Conservation (phyloP, 805 yeast species). For the Candida awuae region DNA sequence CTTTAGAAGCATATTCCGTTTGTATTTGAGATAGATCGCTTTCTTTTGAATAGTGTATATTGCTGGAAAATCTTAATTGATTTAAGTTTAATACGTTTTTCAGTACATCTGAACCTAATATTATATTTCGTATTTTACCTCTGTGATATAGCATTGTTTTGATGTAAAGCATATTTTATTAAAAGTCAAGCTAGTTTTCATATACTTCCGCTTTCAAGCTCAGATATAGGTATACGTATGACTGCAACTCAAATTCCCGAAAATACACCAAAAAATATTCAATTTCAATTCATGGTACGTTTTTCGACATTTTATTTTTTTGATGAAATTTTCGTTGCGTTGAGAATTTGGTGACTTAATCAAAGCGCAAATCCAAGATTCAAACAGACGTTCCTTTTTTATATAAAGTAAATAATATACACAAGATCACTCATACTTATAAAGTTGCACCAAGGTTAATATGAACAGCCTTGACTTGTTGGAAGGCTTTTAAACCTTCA, state of each 20-base stretch:
- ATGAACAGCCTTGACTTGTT: slow-evolving; percentile 83
- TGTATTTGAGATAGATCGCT: neutral
- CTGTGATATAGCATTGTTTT: slow-evolving; percentile 1
- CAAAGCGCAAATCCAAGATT: no score
- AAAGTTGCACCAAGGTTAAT: slow-evolving; percentile 26
- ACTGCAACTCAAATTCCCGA: no score
- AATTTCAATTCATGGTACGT: no score
- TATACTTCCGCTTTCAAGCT: no score
- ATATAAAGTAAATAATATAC: neutral
- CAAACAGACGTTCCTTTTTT: slow-evolving; percentile 2
- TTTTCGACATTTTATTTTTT: no score
- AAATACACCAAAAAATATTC: no score
- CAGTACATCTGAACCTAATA: neutral
- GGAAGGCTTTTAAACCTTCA: slow-evolving; percentile 78
- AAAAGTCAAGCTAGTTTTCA: no score
- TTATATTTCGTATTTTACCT: slow-evolving; percentile 6
- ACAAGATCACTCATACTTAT: no score
- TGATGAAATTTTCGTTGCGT: no score
- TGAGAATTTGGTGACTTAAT: no score
- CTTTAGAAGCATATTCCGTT: neutral
- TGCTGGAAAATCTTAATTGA: neutral
- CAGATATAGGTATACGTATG: no score
- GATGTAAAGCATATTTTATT: neutral
- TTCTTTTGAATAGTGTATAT: neutral
- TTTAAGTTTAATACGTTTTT: neutral